phyloP scores from a whole-genome alignment of 768 basidiomycete genomes.

The Pleurotus ostreatus region DNA sequence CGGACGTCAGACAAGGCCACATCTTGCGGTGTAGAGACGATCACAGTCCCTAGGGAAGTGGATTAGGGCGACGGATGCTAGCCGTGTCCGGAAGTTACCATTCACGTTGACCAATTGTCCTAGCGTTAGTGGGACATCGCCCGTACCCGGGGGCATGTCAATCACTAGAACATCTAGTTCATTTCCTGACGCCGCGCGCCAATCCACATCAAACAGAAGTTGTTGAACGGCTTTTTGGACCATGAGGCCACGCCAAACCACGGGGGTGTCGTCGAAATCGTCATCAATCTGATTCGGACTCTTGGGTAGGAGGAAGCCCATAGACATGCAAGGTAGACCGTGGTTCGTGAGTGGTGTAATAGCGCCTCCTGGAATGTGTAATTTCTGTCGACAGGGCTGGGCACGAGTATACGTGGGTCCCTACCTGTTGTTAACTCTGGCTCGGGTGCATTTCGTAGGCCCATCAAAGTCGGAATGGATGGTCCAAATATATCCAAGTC shows the following conservation, averaged over 20 bases:
- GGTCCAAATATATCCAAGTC: conserved; percentile 98
- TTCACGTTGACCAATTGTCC: conserved; percentile 84
- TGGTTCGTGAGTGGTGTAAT: conserved; percentile 84
- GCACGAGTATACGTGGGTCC: conserved; percentile 15
- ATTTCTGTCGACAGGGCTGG: conserved; percentile 3
- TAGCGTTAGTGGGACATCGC: conserved; percentile 90
- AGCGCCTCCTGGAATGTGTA: conserved; percentile 54
- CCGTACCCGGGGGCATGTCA: conserved; percentile 97
- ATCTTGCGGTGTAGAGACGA: conserved; percentile 95
- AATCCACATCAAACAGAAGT: conserved; percentile 93
- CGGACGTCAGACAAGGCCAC: conserved; percentile 88
- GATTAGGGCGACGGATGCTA: not conserved
- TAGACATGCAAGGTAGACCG: conserved; percentile 91
- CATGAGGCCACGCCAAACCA: conserved; percentile 98
- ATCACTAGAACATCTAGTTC: conserved; percentile 79
- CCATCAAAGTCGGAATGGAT: conserved; percentile 90
- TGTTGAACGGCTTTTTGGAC: conserved; percentile 98
- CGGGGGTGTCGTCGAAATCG: conserved; percentile 64
- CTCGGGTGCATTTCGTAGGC: conserved; percentile 73
- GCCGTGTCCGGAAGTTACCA: conserved; percentile 44
- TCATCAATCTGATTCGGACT: conserved; percentile 22
- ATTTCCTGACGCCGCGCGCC: conserved; percentile 42
- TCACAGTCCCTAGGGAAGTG: conserved; percentile 70
- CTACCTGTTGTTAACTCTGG: conserved; percentile 70
- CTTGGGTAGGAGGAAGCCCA: conserved; percentile 86